Conservation (phyloP, 2,329 filamentous ascomycete genomes). For the Penicillium sp. region DNA sequence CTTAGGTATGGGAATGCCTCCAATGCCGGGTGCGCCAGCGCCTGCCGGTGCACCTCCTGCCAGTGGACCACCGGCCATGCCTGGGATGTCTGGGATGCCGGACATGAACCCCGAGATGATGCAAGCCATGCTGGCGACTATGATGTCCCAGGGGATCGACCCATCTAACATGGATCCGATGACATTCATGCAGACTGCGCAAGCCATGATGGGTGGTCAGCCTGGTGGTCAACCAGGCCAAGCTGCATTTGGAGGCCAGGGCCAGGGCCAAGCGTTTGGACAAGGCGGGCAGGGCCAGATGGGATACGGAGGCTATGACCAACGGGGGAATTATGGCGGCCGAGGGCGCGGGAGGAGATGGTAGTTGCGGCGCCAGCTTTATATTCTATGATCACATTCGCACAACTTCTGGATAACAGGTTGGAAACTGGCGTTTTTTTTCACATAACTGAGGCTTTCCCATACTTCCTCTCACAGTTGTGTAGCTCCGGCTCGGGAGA, state of each 20-base stretch:
- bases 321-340: slow-evolving; percentile 36
- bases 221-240: slow-evolving; percentile 34
- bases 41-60: slow-evolving; percentile 25
- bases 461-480: no score
- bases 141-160: slow-evolving; percentile 51
- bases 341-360: slow-evolving; percentile 39
- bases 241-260: slow-evolving; percentile 32
- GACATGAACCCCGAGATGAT: slow-evolving; percentile 52
- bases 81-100: slow-evolving; percentile 42
- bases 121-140: slow-evolving; percentile 53
- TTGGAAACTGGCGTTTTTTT: no score
- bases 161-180: slow-evolving; percentile 50
- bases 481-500: slow-evolving; percentile 7
- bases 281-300: slow-evolving; percentile 40
- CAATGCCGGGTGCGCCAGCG: slow-evolving; percentile 37
- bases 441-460: no score
- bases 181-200: slow-evolving; percentile 50
- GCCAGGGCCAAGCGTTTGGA: slow-evolving; percentile 31
- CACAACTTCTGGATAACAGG: no score
- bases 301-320: slow-evolving; percentile 41
- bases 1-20: slow-evolving; percentile 48
- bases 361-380: no score
- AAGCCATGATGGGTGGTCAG: slow-evolving; percentile 46
- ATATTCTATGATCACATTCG: no score
- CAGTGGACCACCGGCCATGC: slow-evolving; percentile 32